Base-by-base conservation (phyloP, 306 rosid species). In the Corylus heterophylla region DNA sequence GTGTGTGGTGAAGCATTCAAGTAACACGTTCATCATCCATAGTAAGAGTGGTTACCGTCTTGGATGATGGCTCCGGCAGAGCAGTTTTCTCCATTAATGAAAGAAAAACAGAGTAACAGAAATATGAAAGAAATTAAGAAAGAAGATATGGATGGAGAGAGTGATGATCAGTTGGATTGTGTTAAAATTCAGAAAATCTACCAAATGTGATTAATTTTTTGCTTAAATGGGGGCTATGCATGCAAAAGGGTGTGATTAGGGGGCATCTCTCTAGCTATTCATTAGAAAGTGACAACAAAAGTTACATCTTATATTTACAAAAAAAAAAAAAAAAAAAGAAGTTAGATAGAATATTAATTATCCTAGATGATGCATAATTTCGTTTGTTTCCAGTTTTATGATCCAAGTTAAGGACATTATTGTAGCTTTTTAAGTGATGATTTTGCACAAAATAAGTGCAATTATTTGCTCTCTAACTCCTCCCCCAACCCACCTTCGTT, bases 161-260 rank as follows among this genome's bases (percentile, higher is more conserved):
- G 2, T 31, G 35, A 31, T 31, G 35, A 31, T 50, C 54, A 72
- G 45, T 67, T 76, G 37, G 84, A 77, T 80, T 80, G 18, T 51
- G 51, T 56, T 74, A 63, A 45, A 77, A 81, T 76, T 84, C 77
- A 51, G 25, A 73, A 74, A 80, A 76, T 76, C 82, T 59, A 56
- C 20, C 42, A 68, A 63, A 31, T 51, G 80, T 54, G 85, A 84
- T 84, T 44, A 31, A 31, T 35, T 31, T 31, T 84, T 80, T 48
- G 80, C 80, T 42, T 54, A 58, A 22, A 22, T 22, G 25, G 25
- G 25, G 25, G 25, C 25, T 22, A 22, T 22, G 25, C 25, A 22
- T 22, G 25, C 25, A 22, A 22, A 35, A 31, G 47, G 35, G 4
- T 8, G 5, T 64, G 8, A 8, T 10, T 14, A 17, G 70, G 25